These are phyloP conservation scores for Glycine soja DNA, from an alignment of 306 rosid genomes.

Conservation along the genomic window DNA sequence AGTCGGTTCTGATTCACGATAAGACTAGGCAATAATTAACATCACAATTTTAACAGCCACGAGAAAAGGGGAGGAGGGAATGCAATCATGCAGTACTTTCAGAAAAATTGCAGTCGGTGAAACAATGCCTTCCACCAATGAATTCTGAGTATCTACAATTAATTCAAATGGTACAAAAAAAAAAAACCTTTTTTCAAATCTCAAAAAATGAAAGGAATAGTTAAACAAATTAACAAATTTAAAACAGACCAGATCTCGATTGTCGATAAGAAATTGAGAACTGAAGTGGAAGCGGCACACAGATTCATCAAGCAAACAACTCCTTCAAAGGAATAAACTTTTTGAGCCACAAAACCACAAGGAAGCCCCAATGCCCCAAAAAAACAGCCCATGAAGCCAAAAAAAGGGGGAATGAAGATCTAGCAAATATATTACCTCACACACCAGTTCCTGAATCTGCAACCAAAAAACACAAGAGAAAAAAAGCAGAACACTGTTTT, in stretches of 20 bases:
- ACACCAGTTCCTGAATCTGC: slow-evolving; percentile 61
- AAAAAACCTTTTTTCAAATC: slow-evolving; percentile 8
- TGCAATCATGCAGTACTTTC: slow-evolving; percentile 8
- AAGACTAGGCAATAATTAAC: slow-evolving; percentile 27
- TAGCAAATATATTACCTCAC: slow-evolving; percentile 57
- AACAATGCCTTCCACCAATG: slow-evolving; percentile 29
- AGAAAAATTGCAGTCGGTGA: slow-evolving; percentile 21
- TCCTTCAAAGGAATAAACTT: slow-evolving; percentile 45
- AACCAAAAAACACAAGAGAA: slow-evolving; percentile 17
- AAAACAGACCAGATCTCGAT: slow-evolving; percentile 52
- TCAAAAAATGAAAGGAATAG: not conserved
- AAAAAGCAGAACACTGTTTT: slow-evolving; percentile 30
- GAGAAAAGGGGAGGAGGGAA: not conserved
- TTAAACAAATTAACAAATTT: slow-evolving; percentile 10
- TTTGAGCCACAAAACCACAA: slow-evolving; percentile 29
- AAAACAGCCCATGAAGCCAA: slow-evolving; percentile 25
- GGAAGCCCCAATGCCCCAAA: slow-evolving; percentile 45
- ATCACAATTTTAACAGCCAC: slow-evolving; percentile 24
- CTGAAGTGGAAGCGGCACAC: slow-evolving; percentile 30
- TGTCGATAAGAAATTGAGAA: slow-evolving; percentile 34
- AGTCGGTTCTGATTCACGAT: slow-evolving; percentile 16
- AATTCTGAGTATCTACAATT: slow-evolving; percentile 18
- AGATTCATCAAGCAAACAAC: slow-evolving; percentile 34
- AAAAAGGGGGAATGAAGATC: slow-evolving; percentile 55
- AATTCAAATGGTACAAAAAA: slow-evolving; percentile 28